A percentile compares a stretch with the other conserved stretches of the same genome.
These are phyloP conservation scores for Euphorbia schlechtendalii DNA, from an alignment of 441 rosid genomes.

Conservation along the genomic window DNA sequence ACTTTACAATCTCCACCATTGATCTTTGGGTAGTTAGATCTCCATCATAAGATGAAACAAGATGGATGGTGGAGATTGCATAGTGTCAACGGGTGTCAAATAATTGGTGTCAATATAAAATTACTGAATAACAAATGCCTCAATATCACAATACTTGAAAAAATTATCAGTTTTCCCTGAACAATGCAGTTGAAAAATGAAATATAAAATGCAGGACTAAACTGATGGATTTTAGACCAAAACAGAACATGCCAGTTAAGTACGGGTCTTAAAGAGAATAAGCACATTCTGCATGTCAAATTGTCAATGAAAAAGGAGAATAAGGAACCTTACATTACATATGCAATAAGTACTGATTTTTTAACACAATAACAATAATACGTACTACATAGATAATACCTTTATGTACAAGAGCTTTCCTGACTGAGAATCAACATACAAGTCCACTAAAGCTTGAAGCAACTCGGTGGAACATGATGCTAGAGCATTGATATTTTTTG, in stretches of 20 bases:
- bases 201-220: background rate
- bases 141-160: background rate
- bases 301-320: background rate
- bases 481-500: conserved; percentile 60
- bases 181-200: too few relatives aligned
- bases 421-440: conserved; percentile 42
- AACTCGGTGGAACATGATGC: conserved; percentile 57
- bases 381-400: conserved; percentile 34
- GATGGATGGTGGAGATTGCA: too few relatives aligned
- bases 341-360: background rate
- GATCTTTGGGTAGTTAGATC: too few relatives aligned
- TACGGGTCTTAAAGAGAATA: background rate
- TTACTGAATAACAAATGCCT: background rate
- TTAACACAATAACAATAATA: background rate
- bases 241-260: background rate
- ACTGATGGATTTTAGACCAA: background rate
- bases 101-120: too few relatives aligned
- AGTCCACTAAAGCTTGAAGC: conserved; percentile 64
- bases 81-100: too few relatives aligned
- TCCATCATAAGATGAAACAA: too few relatives aligned
- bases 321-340: background rate
- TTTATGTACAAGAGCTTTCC: conserved; percentile 51
- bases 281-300: background rate
- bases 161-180: too few relatives aligned
- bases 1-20: too few relatives aligned